Evolutionary conservation across 306 rosid genomes (phyloP).

Genomic region (Gastrolobium villosum): DNA sequence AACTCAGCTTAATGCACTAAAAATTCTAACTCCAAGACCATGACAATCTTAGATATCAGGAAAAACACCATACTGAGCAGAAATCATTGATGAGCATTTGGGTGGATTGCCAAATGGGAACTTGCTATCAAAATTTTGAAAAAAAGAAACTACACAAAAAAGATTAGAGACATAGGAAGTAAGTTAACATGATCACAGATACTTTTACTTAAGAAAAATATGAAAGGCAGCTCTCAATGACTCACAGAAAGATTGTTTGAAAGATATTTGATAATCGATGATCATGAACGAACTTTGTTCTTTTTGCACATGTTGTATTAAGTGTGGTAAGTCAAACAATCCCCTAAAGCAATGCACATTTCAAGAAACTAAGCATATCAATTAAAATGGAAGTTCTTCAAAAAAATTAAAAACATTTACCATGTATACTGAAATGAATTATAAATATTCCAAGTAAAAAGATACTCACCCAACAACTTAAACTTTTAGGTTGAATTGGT

Average conservation of each 20-base stretch:
- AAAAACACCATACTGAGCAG: slow-evolving; percentile 18
- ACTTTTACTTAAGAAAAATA: not conserved
- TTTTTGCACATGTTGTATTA: slow-evolving; percentile 20
- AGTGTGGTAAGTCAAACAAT: slow-evolving; percentile 31
- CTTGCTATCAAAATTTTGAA: slow-evolving; percentile 6
- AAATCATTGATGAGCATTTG: slow-evolving; percentile 6
- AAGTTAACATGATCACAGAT: slow-evolving; percentile 3
- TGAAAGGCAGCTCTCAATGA: slow-evolving; percentile 27
- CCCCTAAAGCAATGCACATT: slow-evolving; percentile 15
- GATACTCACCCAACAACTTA: not conserved
- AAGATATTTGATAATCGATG: not conserved
- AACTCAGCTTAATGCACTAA: slow-evolving; percentile 27
- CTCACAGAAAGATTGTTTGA: not conserved
- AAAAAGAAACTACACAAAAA: not conserved
- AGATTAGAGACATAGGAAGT: slow-evolving; percentile 11
- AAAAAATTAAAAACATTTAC: slow-evolving; percentile 10
- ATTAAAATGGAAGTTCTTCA: slow-evolving; percentile 9
- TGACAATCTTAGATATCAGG: not conserved
- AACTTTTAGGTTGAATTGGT: too few relatives aligned
- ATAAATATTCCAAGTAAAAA: slow-evolving; percentile 25
- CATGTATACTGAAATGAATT: not conserved
- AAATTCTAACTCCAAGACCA: slow-evolving; percentile 4
- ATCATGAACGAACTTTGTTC: not conserved
- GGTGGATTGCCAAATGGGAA: slow-evolving; percentile 34
- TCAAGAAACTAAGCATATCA: slow-evolving; percentile 34